These are phyloP conservation scores for Xanthoceras sorbifolium DNA, from an alignment of 345 rosid genomes.

Conservation along the genomic window DNA sequence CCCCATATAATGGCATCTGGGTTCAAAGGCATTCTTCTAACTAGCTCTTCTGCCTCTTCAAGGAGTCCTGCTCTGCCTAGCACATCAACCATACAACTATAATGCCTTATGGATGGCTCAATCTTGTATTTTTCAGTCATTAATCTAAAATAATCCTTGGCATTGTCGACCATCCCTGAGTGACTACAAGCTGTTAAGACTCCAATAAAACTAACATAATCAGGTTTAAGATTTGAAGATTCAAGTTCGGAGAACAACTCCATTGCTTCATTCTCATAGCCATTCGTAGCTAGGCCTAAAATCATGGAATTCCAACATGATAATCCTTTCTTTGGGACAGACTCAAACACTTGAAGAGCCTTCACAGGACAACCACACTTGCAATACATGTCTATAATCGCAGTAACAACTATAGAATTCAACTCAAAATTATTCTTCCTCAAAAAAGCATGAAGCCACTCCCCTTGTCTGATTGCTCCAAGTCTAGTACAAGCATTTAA, in stretches of 20 bases:
- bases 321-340: constrained; percentile 37
- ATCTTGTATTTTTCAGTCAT: constrained; percentile 59
- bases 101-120: constrained; percentile 69
- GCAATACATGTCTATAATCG: constrained; percentile 78
- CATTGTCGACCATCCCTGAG: constrained; percentile 53
- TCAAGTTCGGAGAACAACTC: constrained; percentile 53
- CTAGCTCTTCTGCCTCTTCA: constrained; percentile 64
- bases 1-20: constrained; percentile 70
- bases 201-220: constrained; percentile 57
- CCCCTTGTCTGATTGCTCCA: constrained; percentile 72
- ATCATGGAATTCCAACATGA: constrained; percentile 90
- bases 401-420: constrained; percentile 59
- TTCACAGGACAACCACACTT: constrained; percentile 59
- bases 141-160: constrained; percentile 45
- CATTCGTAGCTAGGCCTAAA: constrained; percentile 71
- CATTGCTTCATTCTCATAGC: constrained; percentile 53
- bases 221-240: constrained; percentile 52
- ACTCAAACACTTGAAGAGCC: constrained; percentile 50
- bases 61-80: constrained; percentile 62
- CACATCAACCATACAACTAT: constrained; percentile 64
- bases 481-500: constrained; percentile 64
- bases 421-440: constrained; percentile 41
- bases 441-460: constrained; percentile 68
- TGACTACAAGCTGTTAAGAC: constrained; percentile 80
- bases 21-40: constrained; percentile 52